Percentiles rank a stretch among this genome's conserved stretches.
Evolutionary conservation across 768 basidiomycete species (phyloP).

Genomic region (Fomitopsis serialis): DNA sequence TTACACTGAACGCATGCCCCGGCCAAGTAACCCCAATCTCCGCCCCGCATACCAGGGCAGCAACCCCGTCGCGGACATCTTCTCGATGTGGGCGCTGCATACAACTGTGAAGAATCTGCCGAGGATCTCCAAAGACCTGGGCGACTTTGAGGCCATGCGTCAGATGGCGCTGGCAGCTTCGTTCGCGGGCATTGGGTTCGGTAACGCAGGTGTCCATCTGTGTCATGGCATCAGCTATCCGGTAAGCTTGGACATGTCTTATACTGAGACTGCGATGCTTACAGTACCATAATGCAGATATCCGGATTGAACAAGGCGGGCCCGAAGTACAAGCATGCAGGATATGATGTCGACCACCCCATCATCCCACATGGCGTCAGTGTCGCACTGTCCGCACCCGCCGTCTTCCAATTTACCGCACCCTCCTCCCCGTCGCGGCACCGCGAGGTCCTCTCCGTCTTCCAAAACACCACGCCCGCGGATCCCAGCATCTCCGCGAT

Average conservation of each 20-base stretch:
- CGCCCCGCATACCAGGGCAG: conserved; percentile 92
- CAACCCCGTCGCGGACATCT: conserved; percentile 93
- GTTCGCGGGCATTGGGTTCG: conserved; percentile 94
- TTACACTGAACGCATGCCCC: conserved; percentile 86
- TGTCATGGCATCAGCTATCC: conserved; percentile 90
- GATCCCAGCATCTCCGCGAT: conserved; percentile 70
- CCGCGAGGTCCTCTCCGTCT: conserved; percentile 82
- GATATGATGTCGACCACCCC: conserved; percentile 78
- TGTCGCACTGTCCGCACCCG: conserved; percentile 86
- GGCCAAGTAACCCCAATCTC: conserved; percentile 85
- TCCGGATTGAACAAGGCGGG: conserved; percentile 94
- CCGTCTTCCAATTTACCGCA: conserved; percentile 95
- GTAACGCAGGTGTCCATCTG: conserved; percentile 88
- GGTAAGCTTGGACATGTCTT: conserved; percentile 35
- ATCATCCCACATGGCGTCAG: conserved; percentile 94
- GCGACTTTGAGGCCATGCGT: conserved; percentile 76
- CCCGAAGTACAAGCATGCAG: conserved; percentile 87
- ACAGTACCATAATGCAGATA: conserved; percentile 42
- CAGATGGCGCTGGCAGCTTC: conserved; percentile 94
- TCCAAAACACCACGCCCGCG: conserved; percentile 57
- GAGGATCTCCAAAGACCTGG: conserved; percentile 70
- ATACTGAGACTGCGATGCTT: too few species aligned
- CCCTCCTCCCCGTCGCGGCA: conserved; percentile 91
- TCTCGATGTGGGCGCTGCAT: conserved; percentile 89
- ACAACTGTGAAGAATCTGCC: conserved; percentile 89